phyloP scores from a whole-genome alignment of 1,284 basidiomycete genomes.

The Pterulicium gracile region DNA sequence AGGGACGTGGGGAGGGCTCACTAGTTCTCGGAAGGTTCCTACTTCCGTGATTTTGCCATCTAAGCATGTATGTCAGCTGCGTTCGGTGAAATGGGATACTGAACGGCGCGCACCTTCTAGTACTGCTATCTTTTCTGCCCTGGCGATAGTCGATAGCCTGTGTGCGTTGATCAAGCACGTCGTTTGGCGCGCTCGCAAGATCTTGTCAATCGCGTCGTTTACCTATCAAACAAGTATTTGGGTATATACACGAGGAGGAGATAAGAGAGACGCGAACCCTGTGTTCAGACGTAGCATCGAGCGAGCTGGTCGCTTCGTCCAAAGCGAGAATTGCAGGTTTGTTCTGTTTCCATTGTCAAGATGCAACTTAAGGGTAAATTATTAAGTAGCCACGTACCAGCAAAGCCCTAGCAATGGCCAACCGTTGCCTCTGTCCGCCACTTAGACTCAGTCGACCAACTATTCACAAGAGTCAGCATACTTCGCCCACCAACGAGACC shows the following conservation, averaged over 20 bases:
- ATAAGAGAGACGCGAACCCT: slow-evolving; percentile 26
- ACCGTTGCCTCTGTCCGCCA: slow-evolving; percentile 64
- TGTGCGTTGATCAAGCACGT: slow-evolving; percentile 89
- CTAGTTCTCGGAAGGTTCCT: slow-evolving; percentile 74
- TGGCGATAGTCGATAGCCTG: slow-evolving; percentile 73
- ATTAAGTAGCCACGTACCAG: slow-evolving; percentile 22
- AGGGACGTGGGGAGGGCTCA: slow-evolving; percentile 24
- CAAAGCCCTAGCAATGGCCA: slow-evolving; percentile 74
- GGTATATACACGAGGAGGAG: slow-evolving; percentile 3
- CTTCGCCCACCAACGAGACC: not conserved
- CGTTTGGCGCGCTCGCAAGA: slow-evolving; percentile 65
- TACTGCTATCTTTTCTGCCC: slow-evolving; percentile 79
- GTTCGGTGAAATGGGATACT: not conserved
- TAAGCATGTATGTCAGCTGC: slow-evolving; percentile 16
- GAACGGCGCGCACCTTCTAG: slow-evolving; percentile 50
- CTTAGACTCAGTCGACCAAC: slow-evolving; percentile 67
- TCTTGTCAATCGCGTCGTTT: slow-evolving; percentile 86
- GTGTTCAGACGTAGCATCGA: slow-evolving; percentile 87
- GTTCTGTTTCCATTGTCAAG: no score
- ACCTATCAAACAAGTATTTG: slow-evolving; percentile 33
- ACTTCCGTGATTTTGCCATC: slow-evolving; percentile 77
- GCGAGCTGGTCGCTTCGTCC: slow-evolving; percentile 77
- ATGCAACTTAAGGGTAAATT: no score
- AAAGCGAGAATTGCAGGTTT: slow-evolving; percentile 75
- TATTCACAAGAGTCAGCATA: slow-evolving; percentile 17